Percentiles rank a stretch among this genome's conserved stretches.
These are phyloP conservation scores for Colletotrichum coccodes DNA, from an alignment of 2,329 filamentous ascomycete genomes.

Conservation along the genomic window DNA sequence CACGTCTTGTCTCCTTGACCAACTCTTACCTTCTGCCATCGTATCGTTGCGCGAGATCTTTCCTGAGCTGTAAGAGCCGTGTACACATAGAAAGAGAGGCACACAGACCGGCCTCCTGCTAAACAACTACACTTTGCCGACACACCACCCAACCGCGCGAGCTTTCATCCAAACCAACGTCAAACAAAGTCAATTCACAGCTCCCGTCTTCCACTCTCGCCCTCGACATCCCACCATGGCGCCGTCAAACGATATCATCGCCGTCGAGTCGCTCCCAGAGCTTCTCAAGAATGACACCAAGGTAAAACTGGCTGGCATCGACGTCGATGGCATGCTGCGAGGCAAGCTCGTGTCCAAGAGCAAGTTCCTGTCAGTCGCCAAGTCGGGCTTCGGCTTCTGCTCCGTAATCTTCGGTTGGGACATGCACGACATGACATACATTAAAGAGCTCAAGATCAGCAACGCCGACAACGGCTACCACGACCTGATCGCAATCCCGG, in stretches of 20 bases:
- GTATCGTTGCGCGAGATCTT: not conserved
- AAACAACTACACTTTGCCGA: not conserved
- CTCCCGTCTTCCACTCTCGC: not conserved
- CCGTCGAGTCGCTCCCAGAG: slow-evolving; percentile 70
- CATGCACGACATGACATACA: slow-evolving; percentile 94
- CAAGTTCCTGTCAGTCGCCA: slow-evolving; percentile 88
- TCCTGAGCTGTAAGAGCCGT: not conserved
- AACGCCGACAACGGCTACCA: slow-evolving; percentile 92
- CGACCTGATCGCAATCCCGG: slow-evolving; percentile 84
- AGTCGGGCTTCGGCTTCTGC: slow-evolving; percentile 90
- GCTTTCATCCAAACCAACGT: slow-evolving; percentile 24
- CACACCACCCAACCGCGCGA: not conserved
- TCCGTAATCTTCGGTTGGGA: slow-evolving; percentile 97
- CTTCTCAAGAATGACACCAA: slow-evolving; percentile 77
- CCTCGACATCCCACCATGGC: slow-evolving; percentile 38
- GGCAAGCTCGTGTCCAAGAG: slow-evolving; percentile 93
- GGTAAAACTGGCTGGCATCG: slow-evolving; percentile 88
- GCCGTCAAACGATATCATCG: slow-evolving; percentile 51
- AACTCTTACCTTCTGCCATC: not conserved
- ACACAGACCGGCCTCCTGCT: not conserved
- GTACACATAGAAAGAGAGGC: not conserved
- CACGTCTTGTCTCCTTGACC: not conserved
- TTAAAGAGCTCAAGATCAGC: slow-evolving; percentile 84
- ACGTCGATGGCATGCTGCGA: slow-evolving; percentile 87
- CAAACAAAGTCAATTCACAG: slow-evolving; percentile 29